Percentiles rank a stretch among this genome's conserved stretches.
Evolutionary conservation across 257 asterid species (phyloP).

Genomic region (Rauvolfia tetraphylla): DNA sequence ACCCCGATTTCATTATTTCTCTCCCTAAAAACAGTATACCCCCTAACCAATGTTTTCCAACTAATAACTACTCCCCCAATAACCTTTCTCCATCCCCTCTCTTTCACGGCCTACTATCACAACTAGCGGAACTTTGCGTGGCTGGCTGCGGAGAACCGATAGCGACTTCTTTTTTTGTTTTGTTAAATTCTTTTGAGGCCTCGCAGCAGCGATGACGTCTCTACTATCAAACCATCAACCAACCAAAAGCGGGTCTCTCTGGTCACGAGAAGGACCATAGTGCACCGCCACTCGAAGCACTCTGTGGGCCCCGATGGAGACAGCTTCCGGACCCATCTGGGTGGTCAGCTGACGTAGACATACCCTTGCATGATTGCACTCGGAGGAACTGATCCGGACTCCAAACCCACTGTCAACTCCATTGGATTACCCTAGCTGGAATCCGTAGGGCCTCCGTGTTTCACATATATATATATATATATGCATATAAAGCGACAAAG

Average conservation of each 20-base stretch:
- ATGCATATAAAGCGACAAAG: no score
- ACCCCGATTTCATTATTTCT: no score
- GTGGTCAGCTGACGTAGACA: conserved; percentile 29
- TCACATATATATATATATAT: conserved; percentile 24
- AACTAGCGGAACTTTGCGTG: no score
- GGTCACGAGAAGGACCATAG: conserved; percentile 7
- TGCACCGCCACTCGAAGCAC: conserved; percentile 9
- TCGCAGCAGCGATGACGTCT: no score
- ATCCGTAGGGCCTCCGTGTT: conserved; percentile 25
- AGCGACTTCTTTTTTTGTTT: not conserved
- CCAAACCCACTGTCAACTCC: conserved; percentile 20
- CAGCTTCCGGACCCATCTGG: conserved; percentile 18
- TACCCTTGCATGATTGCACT: conserved; percentile 21
- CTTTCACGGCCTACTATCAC: no score
- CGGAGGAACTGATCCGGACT: conserved; percentile 30
- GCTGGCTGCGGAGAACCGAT: not conserved
- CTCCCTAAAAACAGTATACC: no score
- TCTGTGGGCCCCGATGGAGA: not conserved
- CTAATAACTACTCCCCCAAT: no score
- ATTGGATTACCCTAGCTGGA: conserved; percentile 18
- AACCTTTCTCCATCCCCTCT: no score
- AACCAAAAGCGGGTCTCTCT: not conserved
- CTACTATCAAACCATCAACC: not conserved
- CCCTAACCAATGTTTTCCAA: no score
- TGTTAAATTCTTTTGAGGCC: not conserved